Base-by-base conservation (phyloP, 169 alveolate species). In the Cryptosporidium canis region DNA sequence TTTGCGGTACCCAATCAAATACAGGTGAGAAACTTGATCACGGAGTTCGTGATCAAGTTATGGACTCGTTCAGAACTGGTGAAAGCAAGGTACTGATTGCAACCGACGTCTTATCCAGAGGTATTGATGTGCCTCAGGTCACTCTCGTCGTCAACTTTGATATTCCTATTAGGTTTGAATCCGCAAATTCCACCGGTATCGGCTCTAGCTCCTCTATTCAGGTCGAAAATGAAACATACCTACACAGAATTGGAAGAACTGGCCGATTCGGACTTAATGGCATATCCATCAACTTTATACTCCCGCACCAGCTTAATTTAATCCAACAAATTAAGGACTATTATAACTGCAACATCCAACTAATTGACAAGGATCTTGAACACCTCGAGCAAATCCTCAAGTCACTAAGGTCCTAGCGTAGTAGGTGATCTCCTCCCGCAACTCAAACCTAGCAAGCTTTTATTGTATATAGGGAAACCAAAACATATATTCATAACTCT, bases 211-310 rank as follows among this genome's bases (percentile, higher is more conserved):
- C 18, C 7, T 39, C 72, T 12, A 31, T 58, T 18, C 44, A 77
- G 7, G 87, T 77, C 6, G 87, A 77, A 3, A 77, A 61, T 71
- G 98, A 95, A 83, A 97, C 98, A 21, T 98, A 97, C 83, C 85
- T 98, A 33, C 99, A 98, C 85, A 95, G 99, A 67, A 96, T 98
- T 44, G 99, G 99, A 44, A 96, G 99, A 83, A 97, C 99, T 3
- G 99, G 99, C 14, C 94, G 99, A 90, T 97, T 96, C 82, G 99
- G 99, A 16, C 91, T 95, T 24, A 94, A 93, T 92, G 99, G 99
- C 61, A 95, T 97, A 83, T 99, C 99, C 7, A 93, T 98, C 56
- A 97, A 93, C 84, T 85, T 94, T 92, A 85, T 96, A 12, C 72
- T 77, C 7, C 90, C 87, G 9, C 51, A 56, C 24, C 87, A 77